Evolutionary conservation across 2,329 filamentous ascomycete genomes (phyloP), one percentile per base, ranked within the genome.

Genomic region (Epichloe glyceriae): DNA sequence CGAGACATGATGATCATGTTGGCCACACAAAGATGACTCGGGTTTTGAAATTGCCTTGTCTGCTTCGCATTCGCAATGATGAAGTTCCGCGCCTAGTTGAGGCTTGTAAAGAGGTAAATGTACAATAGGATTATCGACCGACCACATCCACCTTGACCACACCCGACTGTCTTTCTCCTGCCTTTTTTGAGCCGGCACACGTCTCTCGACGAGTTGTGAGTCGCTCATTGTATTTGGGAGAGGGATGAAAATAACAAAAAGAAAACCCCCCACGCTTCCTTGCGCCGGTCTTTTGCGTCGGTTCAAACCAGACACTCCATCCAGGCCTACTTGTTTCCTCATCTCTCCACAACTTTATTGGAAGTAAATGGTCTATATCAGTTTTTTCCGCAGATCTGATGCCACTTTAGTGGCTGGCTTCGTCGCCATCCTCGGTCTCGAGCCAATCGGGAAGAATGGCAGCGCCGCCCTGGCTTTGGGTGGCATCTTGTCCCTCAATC

Each of bases 401-500:
- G 19, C 8, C 37, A 48, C 51, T 59, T 66, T 78, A 80, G 69
- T 79, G 76, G 57, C 65, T 64, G 52, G 66, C 64, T 50, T 57
- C 62, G 57, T 73, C 71, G 59, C 83, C 80, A 64, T 80, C 70
- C 75, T 90, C 84, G 67, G 88, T 83, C 70, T 90, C 88, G 61
- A 95, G 86, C 88, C 89, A 96, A 73, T 83, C 73, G 61, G 76
- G 73, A 53, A 78, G 69, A 53, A 70, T 72, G 54, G 83, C 76
- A 52, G 79, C 74, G 51, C 76, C 77, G 63, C 78, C 64, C 49
- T 73, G 73, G 58, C 75, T 74, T 57, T 77, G 78, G 54, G 72
- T 69, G 60, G 77, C 74, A 59, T 86, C 80, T 70, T 88, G 82
- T 59, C 91, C 91, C 78, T 97, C 91, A 58, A 97, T 84, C 73